Evolutionary conservation across 495 filamentous ascomycete genomes (phyloP).

Genomic region (Wilcoxina mikolae): DNA sequence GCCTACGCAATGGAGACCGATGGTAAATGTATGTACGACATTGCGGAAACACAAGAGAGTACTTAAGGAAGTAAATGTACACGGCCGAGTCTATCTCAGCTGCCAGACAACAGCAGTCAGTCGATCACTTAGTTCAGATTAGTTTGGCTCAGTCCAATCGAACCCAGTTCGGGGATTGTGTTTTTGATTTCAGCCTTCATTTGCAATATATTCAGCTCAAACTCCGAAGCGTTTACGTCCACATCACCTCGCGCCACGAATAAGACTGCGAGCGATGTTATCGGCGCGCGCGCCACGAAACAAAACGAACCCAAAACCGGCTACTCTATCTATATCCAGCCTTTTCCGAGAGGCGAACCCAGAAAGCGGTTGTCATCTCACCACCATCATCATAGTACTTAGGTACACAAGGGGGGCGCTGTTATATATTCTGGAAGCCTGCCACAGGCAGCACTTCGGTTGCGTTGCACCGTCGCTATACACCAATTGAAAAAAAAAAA

Average conservation of each 20-base stretch:
- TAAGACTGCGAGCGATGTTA: background rate
- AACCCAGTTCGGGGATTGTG: background rate
- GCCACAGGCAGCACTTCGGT: background rate
- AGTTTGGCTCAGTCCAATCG: background rate
- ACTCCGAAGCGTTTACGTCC: background rate
- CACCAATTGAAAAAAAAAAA: too few relatives aligned
- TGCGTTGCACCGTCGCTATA: background rate
- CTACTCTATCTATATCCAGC: background rate
- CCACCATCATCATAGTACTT: background rate
- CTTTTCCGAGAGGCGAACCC: background rate
- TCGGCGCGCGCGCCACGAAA: background rate
- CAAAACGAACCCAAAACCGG: background rate
- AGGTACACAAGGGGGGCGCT: background rate
- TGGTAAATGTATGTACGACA: too few relatives aligned
- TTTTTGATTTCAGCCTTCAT: background rate
- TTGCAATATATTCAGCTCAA: background rate
- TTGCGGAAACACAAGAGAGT: background rate
- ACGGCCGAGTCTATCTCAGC: background rate
- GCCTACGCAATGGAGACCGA: background rate
- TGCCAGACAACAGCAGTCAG: background rate
- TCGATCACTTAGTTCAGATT: background rate
- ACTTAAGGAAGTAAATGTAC: background rate
- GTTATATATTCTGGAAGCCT: background rate
- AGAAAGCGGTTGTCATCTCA: background rate
- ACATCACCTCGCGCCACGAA: background rate